Conservation (phyloP, 1,284 basidiomycete genomes). For the Megacollybia platyphylla region DNA sequence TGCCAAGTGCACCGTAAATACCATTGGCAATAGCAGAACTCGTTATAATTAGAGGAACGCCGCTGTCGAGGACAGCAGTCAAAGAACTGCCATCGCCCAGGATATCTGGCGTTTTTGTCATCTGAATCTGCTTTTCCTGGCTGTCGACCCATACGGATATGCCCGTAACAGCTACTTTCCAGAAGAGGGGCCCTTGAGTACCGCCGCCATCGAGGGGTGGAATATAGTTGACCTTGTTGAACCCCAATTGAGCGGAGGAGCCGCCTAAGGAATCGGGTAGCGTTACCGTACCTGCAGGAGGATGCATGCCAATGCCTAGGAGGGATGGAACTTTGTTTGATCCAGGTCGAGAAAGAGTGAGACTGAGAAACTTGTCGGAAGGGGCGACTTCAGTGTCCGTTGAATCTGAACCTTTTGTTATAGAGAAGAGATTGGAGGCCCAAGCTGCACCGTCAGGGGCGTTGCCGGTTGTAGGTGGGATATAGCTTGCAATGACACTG, state of each 20-base stretch:
- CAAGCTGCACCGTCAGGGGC: conserved; percentile 48
- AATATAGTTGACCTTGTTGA: conserved; percentile 28
- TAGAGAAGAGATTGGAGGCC: conserved; percentile 53
- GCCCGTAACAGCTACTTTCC: conserved; percentile 41
- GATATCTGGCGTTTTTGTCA: conserved; percentile 16
- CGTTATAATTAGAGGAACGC: conserved; percentile 51
- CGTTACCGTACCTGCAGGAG: conserved; percentile 15
- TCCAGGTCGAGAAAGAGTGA: conserved; percentile 57
- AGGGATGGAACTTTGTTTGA: conserved; percentile 38
- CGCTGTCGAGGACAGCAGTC: conserved; percentile 57
- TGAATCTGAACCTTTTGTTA: conserved; percentile 25
- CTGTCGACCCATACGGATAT: conserved; percentile 51
- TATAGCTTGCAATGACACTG: conserved; percentile 37
- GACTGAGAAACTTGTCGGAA: conserved; percentile 45
- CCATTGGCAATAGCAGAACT: conserved; percentile 49
- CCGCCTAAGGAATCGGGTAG: not conserved
- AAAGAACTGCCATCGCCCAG: conserved; percentile 24
- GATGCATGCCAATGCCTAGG: conserved; percentile 58
- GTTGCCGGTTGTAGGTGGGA: conserved; percentile 34
- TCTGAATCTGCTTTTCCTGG: conserved; percentile 19
- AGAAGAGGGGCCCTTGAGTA: conserved; percentile 30
- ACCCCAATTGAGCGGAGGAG: conserved; percentile 3
- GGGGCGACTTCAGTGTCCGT: conserved; percentile 25
- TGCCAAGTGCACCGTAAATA: conserved; percentile 65
- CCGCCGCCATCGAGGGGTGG: conserved; percentile 21